These are phyloP conservation scores for Begonia peltatifolia DNA, from an alignment of 306 rosid genomes.

Conservation along the genomic window DNA sequence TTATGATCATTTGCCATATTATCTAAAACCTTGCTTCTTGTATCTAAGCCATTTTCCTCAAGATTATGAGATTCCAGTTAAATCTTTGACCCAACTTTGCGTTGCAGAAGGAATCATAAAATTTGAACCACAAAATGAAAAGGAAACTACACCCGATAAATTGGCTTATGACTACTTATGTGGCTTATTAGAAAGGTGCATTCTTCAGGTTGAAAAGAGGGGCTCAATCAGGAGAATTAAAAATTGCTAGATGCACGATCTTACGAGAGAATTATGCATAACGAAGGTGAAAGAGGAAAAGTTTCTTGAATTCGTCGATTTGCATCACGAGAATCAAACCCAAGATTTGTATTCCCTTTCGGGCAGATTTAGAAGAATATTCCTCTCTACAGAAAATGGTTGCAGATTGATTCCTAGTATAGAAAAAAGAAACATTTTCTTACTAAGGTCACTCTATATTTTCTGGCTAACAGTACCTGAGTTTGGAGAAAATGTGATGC, in stretches of 20 bases:
- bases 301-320: slow-evolving; percentile 12
- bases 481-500: neutral
- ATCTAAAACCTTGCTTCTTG: slow-evolving; percentile 8
- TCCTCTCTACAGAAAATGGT: neutral
- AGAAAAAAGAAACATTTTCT: slow-evolving; percentile 5
- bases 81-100: slow-evolving; percentile 3
- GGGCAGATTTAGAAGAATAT: too few species aligned
- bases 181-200: slow-evolving; percentile 27
- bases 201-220: slow-evolving; percentile 33
- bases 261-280: slow-evolving; percentile 36
- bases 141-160: slow-evolving; percentile 22
- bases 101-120: slow-evolving; percentile 11
- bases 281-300: slow-evolving; percentile 24
- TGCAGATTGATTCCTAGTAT: neutral
- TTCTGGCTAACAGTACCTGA: slow-evolving; percentile 7
- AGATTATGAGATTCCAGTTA: slow-evolving; percentile 6
- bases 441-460: slow-evolving; percentile 17
- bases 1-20: slow-evolving; percentile 9
- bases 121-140: slow-evolving; percentile 5
- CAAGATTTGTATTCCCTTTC: too few species aligned
- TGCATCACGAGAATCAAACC: neutral
- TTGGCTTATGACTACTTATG: slow-evolving; percentile 22
- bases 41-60: slow-evolving; percentile 8
- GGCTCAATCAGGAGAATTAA: slow-evolving; percentile 32
- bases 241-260: slow-evolving; percentile 38